These are phyloP conservation scores for Orobanche coerulescens DNA, from an alignment of 257 asterid species.

Conservation along the genomic window DNA sequence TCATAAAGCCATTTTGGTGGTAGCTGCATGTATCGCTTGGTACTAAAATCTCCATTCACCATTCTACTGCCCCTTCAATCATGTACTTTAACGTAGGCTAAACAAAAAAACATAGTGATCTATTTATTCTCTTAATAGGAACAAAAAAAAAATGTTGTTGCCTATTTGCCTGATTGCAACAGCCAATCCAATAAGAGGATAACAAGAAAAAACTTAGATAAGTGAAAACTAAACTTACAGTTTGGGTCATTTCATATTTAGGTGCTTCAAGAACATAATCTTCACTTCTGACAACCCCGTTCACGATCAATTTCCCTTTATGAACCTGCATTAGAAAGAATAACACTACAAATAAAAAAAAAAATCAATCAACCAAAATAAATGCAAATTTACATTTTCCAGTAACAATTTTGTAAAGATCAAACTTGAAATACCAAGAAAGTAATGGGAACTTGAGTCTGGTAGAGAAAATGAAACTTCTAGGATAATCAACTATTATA, in stretches of 20 bases:
- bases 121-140: too few relatives aligned
- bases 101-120: too few relatives aligned
- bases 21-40: too few relatives aligned
- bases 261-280: constrained; percentile 68
- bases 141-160: too few relatives aligned
- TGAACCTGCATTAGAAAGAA: constrained; percentile 56
- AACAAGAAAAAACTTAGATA: not conserved
- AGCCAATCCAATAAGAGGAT: not conserved
- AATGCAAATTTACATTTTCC: not conserved
- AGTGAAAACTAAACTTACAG: constrained; percentile 37
- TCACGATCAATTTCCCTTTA: constrained; percentile 71
- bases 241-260: constrained; percentile 69
- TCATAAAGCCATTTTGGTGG: too few relatives aligned
- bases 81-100: too few relatives aligned
- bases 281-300: constrained; percentile 68
- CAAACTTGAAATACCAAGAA: not conserved
- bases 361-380: too few relatives aligned
- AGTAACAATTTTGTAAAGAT: not conserved
- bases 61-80: too few relatives aligned
- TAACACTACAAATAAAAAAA: not conserved
- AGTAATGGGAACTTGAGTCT: not conserved
- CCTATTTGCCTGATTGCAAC: constrained; percentile 6
- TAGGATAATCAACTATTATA: not conserved
- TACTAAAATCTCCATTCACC: too few relatives aligned
- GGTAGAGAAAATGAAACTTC: not conserved